Base-by-base conservation (phyloP, 768 basidiomycete species). In the Tricholoma bakamatsutake region DNA sequence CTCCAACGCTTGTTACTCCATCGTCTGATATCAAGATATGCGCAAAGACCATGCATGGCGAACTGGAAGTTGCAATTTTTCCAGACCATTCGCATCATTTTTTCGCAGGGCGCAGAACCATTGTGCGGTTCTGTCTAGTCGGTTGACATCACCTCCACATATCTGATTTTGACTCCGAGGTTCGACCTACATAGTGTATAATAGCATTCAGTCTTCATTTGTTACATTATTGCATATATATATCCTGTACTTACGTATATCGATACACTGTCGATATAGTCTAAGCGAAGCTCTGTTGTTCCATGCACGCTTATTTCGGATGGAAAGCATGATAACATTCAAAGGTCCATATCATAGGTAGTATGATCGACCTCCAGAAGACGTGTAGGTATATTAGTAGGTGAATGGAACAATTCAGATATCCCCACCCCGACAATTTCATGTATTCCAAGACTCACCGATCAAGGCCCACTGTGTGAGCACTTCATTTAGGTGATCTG, bases 61-160 rank as follows among this genome's bases (percentile, higher is more conserved):
- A 85, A 64, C 64, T 85, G 35, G 80, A 84, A 61, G 69, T 83
- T 21, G 72, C 74, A 10, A 68, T 81, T 28, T 63, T 83, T 12
- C 75, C 79, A 7, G 83, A 86, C 59, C 71, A 73, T 17, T 76
- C 82, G 5, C 84, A 86, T 63, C 61, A 39, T 6, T 69, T 76
- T 57, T 74, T 84, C 59, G 71, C 76, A n/a, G 84, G 84, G 39
- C 75, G 79, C 67, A 74, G 78, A 52, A 80, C 75, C 8, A 72
- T 82, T 58, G 68, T 84, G 56, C 76, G 77, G 39, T 81, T 82
- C 67, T 71, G 74, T 13, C 71, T 84, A 59, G 66, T 81, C 15
- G 80, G 81, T 50, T 77, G 62, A 71, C 9, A n/a, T 28, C 15
- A 30, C 30, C n/a, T 46, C 18, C 42, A 15, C 39, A 7, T 40